phyloP scores from a whole-genome alignment of 2,329 filamentous ascomycete genomes.

The Fusarium sp. region DNA sequence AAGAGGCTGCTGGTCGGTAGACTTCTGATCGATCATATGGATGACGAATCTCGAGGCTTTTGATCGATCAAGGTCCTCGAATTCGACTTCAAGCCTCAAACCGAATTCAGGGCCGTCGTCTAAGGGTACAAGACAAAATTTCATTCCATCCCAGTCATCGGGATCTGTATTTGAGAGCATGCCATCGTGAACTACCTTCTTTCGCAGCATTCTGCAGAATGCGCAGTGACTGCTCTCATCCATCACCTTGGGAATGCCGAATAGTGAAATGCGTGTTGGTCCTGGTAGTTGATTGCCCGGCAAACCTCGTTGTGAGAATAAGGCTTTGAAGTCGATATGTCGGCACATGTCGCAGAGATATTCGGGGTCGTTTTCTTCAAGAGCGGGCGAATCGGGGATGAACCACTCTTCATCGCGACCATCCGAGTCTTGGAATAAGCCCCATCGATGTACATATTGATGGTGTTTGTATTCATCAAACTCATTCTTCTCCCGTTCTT shows the following conservation, averaged over 20 bases:
- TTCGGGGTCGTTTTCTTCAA: neutral
- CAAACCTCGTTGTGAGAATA: conserved; percentile 3
- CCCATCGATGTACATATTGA: conserved; percentile 17
- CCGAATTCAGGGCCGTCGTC: neutral
- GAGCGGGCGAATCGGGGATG: neutral
- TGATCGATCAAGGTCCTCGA: neutral
- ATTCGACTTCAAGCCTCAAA: conserved; percentile 12
- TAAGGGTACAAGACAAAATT: neutral
- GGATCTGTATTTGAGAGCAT: neutral
- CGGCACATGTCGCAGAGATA: conserved; percentile 27
- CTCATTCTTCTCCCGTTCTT: neutral
- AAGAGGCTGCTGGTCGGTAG: neutral
- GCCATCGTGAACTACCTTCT: neutral
- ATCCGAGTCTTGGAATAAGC: conserved; percentile 2
- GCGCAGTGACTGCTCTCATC: neutral
- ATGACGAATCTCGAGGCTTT: neutral
- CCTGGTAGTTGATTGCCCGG: conserved; percentile 19
- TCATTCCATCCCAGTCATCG: neutral
- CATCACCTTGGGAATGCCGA: conserved; percentile 1
- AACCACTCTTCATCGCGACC: conserved; percentile 27
- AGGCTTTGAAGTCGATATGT: conserved; percentile 5
- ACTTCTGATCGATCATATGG: neutral
- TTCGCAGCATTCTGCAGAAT: conserved; percentile 10
- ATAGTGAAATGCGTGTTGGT: neutral
- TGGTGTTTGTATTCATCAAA: conserved; percentile 22